Evolutionary conservation across 768 basidiomycete species (phyloP), one percentile per base, ranked within the genome.

Genomic region (Tephrocybe sp.): DNA sequence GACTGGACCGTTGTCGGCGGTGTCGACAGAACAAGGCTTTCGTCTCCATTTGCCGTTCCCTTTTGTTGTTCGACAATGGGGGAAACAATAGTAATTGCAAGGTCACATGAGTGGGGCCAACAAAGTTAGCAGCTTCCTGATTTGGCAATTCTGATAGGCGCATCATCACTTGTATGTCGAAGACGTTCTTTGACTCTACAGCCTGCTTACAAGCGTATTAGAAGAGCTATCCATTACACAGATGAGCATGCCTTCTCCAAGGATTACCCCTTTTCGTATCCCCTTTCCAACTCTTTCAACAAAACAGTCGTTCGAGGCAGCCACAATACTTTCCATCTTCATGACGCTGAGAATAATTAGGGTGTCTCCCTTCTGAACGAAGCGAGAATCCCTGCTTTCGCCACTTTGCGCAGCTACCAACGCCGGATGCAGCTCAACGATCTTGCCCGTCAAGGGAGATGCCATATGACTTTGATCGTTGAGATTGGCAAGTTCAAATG

Each of bases 311-410:
- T 45, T 50, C 0, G 66, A 65, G 11, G 68, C 63, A 4, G 53
- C 38, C 16, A 73, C 51, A 4, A 60, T 57, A 48, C 62, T 72
- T 50, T 73, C 72, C 71, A 73, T 73, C 63, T 73, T 73, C 72
- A 73, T 73, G 19, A 68, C 65, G 35, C 68, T 73, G 33, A 73
- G 42, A 8, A 68, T 59, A 20, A 69, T 48, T 16, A 73, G 19
- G 3, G 65, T 54, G 12, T 73, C 70, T 3, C 71, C 72, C 51
- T 63, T 68, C 34, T 53, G 65, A 22, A 72, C 60, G 45, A 46
- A 51, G n/a, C 54, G 51, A 52, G 31, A 16, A 22, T 20, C 22
- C 34, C 17, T 36, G 26, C 26, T 7, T 7, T 26, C 26, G 3
- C 26, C 26, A 26, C 26, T 3, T 7, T 26, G 26, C 56, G 51